Conservation (phyloP, 768 basidiomycete genomes). For the Hemileccinum rubropunctum region DNA sequence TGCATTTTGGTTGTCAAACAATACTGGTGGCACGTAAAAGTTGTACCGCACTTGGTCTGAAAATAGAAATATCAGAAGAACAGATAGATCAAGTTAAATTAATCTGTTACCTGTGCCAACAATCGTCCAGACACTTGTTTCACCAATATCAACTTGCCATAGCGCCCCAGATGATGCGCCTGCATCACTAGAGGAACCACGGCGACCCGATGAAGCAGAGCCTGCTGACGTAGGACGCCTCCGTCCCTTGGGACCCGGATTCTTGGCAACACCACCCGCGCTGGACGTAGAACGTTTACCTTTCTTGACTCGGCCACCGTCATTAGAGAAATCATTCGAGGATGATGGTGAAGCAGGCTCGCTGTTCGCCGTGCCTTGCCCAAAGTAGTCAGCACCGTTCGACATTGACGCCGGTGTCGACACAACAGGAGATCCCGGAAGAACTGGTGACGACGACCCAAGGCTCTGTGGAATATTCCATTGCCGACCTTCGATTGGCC, state of each 20-base stretch:
- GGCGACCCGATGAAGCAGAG: slow-evolving; percentile 63
- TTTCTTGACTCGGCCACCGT: slow-evolving; percentile 83
- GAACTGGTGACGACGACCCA: slow-evolving; percentile 52
- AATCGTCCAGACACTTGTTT: slow-evolving; percentile 93
- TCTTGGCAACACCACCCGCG: slow-evolving; percentile 42
- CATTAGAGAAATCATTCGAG: slow-evolving; percentile 71
- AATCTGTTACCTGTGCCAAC: slow-evolving; percentile 74
- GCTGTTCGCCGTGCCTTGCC: slow-evolving; percentile 47
- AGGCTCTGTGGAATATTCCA: slow-evolving; percentile 56
- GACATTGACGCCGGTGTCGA: slow-evolving; percentile 57
- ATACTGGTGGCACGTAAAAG: slow-evolving; percentile 84
- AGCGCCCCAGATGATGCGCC: slow-evolving; percentile 75
- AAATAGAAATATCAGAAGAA: slow-evolving; percentile 18
- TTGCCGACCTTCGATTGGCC: slow-evolving; percentile 76
- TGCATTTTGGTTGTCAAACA: slow-evolving; percentile 79
- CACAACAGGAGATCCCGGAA: slow-evolving; percentile 69
- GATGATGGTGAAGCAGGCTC: slow-evolving; percentile 64
- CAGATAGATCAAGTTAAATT: slow-evolving; percentile 2
- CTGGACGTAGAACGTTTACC: slow-evolving; percentile 74
- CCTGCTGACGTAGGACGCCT: slow-evolving; percentile 77
- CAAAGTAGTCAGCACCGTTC: slow-evolving; percentile 65
- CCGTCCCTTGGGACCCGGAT: slow-evolving; percentile 46
- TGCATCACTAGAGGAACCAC: slow-evolving; percentile 63
- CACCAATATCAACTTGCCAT: slow-evolving; percentile 90
- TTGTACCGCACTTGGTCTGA: slow-evolving; percentile 90